Evolutionary conservation across 305 asterid species (phyloP).

Genomic region (Stenogyne calaminthoides): DNA sequence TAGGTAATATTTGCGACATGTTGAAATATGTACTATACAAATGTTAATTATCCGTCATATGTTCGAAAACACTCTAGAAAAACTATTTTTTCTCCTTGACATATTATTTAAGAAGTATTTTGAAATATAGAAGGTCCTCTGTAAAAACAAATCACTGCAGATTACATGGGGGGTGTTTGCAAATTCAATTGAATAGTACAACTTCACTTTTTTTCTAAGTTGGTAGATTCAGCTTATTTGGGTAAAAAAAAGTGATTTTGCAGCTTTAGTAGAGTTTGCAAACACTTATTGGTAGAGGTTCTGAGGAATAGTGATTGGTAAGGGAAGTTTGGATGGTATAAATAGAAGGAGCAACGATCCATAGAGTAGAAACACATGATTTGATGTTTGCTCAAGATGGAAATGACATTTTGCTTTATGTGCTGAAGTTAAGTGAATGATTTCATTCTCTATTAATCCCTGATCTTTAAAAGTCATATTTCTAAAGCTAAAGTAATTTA

Average conservation of each 20-base stretch:
- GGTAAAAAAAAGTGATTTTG: too few relatives aligned
- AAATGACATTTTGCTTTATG: constrained; percentile 9
- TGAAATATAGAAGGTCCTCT: neutral
- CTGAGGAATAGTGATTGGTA: neutral
- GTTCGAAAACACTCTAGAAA: neutral
- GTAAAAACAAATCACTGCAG: neutral
- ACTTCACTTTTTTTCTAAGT: too few relatives aligned
- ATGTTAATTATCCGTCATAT: neutral
- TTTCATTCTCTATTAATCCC: neutral
- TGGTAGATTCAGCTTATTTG: too few relatives aligned
- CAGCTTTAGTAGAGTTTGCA: too few relatives aligned
- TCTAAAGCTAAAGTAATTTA: neutral
- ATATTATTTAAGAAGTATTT: neutral
- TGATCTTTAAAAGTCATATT: neutral
- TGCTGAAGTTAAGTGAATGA: neutral
- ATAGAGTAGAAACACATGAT: constrained; percentile 14
- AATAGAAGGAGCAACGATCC: constrained; percentile 14
- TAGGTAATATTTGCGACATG: neutral
- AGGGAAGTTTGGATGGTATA: neutral
- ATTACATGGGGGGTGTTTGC: neutral
- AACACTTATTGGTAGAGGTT: neutral
- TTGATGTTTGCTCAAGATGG: constrained; percentile 13
- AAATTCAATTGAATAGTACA: too few relatives aligned
- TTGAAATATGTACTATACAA: neutral
- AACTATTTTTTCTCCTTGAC: neutral